These are phyloP conservation scores for Primulina huaijiensis DNA, from an alignment of 257 asterid species.

Conservation along the genomic window DNA sequence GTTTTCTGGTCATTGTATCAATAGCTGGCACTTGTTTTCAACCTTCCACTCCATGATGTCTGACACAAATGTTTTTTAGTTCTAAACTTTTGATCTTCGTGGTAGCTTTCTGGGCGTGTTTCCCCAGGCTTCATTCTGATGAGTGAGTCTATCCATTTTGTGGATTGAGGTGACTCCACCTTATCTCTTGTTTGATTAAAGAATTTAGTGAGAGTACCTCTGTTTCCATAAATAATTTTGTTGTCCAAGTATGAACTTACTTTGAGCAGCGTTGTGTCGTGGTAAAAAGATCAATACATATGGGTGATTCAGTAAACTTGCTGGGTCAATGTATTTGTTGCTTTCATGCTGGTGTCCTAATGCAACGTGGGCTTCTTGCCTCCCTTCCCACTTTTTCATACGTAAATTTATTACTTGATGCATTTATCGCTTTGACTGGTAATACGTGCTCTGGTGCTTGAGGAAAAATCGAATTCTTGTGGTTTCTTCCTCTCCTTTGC, in stretches of 20 bases:
- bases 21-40: neutral
- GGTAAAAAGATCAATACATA: neutral
- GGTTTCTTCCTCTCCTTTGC: too few relatives aligned
- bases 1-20: slow-evolving; percentile 14
- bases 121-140: neutral
- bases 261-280: neutral
- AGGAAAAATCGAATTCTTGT: too few relatives aligned
- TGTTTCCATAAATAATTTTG: too few relatives aligned
- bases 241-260: neutral
- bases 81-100: neutral
- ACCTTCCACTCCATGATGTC: neutral
- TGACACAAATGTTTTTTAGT: neutral
- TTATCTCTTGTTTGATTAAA: neutral
- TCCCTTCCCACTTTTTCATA: too few relatives aligned
- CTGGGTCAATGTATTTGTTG: neutral
- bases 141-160: neutral
- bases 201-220: neutral
- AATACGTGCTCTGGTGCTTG: neutral
- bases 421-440: too few relatives aligned
- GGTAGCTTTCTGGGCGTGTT: slow-evolving; percentile 2
- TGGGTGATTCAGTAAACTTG: neutral
- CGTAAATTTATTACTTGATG: too few relatives aligned
- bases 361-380: too few relatives aligned
- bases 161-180: neutral
- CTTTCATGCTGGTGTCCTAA: neutral